Evolutionary conservation across 345 rosid species (phyloP).

Genomic region (Erysimum cheiranthoides): DNA sequence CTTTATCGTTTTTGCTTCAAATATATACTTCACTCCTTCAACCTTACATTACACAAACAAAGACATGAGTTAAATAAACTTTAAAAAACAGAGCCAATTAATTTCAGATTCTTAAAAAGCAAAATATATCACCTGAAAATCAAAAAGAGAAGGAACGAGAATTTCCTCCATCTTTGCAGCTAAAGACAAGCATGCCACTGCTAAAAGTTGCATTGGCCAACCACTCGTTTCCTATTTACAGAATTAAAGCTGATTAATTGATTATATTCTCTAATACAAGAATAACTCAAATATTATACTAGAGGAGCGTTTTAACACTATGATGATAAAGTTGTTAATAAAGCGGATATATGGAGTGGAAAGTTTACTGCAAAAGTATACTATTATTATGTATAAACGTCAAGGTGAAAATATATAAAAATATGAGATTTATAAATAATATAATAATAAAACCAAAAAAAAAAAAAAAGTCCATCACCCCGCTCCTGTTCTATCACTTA

Average conservation of each 20-base stretch:
- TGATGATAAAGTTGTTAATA: constrained; percentile 36
- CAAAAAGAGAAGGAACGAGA: constrained; percentile 80
- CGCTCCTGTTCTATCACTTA: constrained; percentile 40
- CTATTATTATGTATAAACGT: constrained; percentile 35
- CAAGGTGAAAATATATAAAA: constrained; percentile 15
- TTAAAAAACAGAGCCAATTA: neutral
- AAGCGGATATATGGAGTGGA: constrained; percentile 34
- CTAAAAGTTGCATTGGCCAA: constrained; percentile 94
- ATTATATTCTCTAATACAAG: neutral
- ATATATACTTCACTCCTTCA: constrained; percentile 72
- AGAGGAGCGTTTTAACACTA: constrained; percentile 42
- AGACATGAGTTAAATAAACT: neutral
- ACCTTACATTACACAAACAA: constrained; percentile 53
- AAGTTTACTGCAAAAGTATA: constrained; percentile 47
- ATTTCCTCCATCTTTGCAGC: constrained; percentile 99
- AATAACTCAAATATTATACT: constrained; percentile 13
- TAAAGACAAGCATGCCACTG: constrained; percentile 90
- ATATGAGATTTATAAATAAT: neutral
- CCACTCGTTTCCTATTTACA: constrained; percentile 52
- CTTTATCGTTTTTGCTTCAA: constrained; percentile 83
- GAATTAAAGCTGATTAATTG: constrained; percentile 29
- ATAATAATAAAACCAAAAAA: neutral
- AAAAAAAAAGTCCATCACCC: neutral
- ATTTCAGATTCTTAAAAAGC: neutral
- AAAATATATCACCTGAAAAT: constrained; percentile 68